Conservation (phyloP, 2,329 filamentous ascomycete genomes). For the Endoconidiophora laricicola region DNA sequence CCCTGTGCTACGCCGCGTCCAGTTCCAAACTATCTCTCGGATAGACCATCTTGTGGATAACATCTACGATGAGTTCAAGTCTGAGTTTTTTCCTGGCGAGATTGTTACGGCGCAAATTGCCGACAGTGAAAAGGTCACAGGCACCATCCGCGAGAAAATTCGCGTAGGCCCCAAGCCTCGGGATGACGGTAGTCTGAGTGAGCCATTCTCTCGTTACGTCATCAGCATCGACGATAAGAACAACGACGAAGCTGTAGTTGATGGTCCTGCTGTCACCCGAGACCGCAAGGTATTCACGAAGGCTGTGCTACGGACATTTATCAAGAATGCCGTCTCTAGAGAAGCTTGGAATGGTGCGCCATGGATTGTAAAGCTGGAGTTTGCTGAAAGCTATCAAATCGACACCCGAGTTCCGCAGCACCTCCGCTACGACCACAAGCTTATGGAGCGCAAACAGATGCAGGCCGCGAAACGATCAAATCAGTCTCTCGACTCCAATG, state of each 20-base stretch:
- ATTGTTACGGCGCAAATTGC: conserved; percentile 56
- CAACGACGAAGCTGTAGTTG: conserved; percentile 59
- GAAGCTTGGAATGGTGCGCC: conserved; percentile 94
- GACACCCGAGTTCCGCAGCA: conserved; percentile 73
- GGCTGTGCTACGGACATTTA: conserved; percentile 78
- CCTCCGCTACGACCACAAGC: conserved; percentile 63
- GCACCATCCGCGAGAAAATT: conserved; percentile 71
- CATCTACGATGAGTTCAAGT: conserved; percentile 64
- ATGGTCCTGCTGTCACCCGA: conserved; percentile 66
- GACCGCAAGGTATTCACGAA: conserved; percentile 91
- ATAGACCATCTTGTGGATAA: conserved; percentile 65
- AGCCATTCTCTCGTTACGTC: conserved; percentile 63
- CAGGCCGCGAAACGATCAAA: conserved; percentile 47
- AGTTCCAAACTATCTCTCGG: conserved; percentile 75
- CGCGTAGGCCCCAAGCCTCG: conserved; percentile 47
- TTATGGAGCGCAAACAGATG: conserved; percentile 58
- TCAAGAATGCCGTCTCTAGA: conserved; percentile 83
- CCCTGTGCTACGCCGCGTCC: conserved; percentile 76
- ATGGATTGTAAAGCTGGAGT: conserved; percentile 80
- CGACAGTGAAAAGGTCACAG: conserved; percentile 53
- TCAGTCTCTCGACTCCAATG: conserved; percentile 28
- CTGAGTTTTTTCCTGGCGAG: conserved; percentile 83
- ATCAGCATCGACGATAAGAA: conserved; percentile 55
- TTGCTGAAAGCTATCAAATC: conserved; percentile 72
- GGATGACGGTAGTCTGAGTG: conserved; percentile 52